Evolutionary conservation across 306 rosid species (phyloP).

Genomic region (Casuarina cunninghamiana): DNA sequence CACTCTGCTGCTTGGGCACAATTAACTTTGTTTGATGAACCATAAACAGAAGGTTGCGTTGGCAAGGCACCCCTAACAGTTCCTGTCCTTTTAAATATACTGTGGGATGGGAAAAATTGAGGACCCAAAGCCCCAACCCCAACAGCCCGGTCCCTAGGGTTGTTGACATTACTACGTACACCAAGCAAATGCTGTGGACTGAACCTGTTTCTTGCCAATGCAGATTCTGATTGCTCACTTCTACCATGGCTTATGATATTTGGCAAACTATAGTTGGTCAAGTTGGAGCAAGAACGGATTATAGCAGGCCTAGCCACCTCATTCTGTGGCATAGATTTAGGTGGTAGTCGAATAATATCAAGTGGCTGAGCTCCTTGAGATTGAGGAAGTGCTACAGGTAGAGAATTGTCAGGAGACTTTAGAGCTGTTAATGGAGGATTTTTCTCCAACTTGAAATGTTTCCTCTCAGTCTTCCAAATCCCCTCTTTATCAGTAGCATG

Average conservation of each 20-base stretch:
- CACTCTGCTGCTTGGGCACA: slow-evolving; percentile 22
- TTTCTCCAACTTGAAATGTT: slow-evolving; percentile 34
- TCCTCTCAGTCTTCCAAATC: slow-evolving; percentile 57
- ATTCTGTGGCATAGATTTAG: slow-evolving; percentile 33
- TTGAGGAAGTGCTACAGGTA: slow-evolving; percentile 21
- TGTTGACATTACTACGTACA: slow-evolving; percentile 32
- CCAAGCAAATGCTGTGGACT: slow-evolving; percentile 38
- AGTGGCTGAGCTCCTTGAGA: slow-evolving; percentile 19
- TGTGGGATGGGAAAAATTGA: slow-evolving; percentile 20
- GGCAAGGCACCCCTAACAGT: slow-evolving; percentile 18
- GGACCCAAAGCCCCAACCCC: slow-evolving; percentile 29
- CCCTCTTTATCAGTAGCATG: slow-evolving; percentile 70
- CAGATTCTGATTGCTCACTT: slow-evolving; percentile 29
- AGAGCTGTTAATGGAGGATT: slow-evolving; percentile 38
- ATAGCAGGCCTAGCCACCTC: slow-evolving; percentile 36
- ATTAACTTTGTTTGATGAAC: slow-evolving; percentile 32
- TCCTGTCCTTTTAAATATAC: slow-evolving; percentile 36
- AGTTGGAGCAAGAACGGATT: slow-evolving; percentile 22
- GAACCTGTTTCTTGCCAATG: slow-evolving; percentile 35
- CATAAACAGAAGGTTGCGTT: slow-evolving; percentile 19
- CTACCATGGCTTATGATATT: slow-evolving; percentile 36
- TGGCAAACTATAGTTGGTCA: slow-evolving; percentile 25
- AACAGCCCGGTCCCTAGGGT: slow-evolving; percentile 40
- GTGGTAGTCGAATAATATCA: slow-evolving; percentile 27
- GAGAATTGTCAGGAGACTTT: slow-evolving; percentile 22